Base-by-base conservation (phyloP, 176 grass and related monocot genomes). In the Raddia distichophylla region DNA sequence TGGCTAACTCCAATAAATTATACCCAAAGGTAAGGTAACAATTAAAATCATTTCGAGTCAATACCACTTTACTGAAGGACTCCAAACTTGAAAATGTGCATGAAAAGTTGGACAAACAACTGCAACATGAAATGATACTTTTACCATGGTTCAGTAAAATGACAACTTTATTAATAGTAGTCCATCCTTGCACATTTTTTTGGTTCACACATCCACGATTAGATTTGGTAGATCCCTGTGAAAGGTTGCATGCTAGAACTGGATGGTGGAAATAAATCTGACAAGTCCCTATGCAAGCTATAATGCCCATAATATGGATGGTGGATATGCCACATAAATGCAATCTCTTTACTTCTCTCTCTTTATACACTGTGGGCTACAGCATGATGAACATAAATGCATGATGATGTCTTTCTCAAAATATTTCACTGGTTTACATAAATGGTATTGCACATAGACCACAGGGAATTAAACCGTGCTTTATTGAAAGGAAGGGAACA, bases 301-400 rank as follows among this genome's bases (percentile, higher is more conserved):
- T 40, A 1, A 40, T 40, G 37, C 37, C 4, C 37, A 40, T 51
- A 83, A n/a, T 22, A 4, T 67, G 59, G 42, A 71, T 66, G 16
- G 47, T 55, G 80, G 79, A 66, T 49, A 81, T 58, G 50, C 5
- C 48, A 73, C 74, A 57, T 59, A 82, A 62, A 49, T 76, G 34
- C n/a, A 72, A 67, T 73, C 40, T 68, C 8, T 80, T 45, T 79
- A 62, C 18, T 60, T 49, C 10, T 18, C 5, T 59, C 69, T 50
- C 22, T 58, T 50, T 11, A 68, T 11, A 68, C 13, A 49, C 3
- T 27, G 45, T 72, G 37, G 37, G 37, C 37, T 5, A 40, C 37
- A 40, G 37, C 37, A 40, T 40, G 37, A 40, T 40, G 54, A 83
- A 74, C 20, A 22, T 64, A 18, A 27, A 48, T 40, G 35, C 0